phyloP scores from a whole-genome alignment of 805 yeast genomes.

The Teunomyces kruisii region DNA sequence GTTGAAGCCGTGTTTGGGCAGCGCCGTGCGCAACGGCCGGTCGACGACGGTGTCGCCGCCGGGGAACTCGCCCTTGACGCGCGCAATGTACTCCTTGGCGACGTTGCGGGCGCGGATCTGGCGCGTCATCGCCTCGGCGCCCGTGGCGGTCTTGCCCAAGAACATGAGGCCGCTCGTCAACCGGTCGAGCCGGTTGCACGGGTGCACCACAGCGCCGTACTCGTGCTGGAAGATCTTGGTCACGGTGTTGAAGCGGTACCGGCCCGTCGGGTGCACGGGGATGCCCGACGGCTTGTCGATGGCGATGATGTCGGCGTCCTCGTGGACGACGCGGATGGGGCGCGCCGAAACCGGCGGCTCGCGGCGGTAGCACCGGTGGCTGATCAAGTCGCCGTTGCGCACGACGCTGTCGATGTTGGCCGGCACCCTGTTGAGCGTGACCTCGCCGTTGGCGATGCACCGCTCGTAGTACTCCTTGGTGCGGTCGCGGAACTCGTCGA shows the following conservation, averaged over 20 bases:
- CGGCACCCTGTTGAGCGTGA: conserved; percentile 63
- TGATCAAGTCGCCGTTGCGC: conserved; percentile 78
- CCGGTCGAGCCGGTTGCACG: conserved; percentile 84
- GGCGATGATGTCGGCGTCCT: conserved; percentile 74
- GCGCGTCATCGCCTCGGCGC: conserved; percentile 72
- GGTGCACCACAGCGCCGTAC: conserved; percentile 62
- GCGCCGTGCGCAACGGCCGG: conserved; percentile 64
- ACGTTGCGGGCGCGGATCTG: conserved; percentile 75
- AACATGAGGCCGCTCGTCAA: conserved; percentile 94
- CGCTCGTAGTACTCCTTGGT: conserved; percentile 63
- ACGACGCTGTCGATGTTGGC: conserved; percentile 67
- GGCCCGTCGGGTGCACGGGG: conserved; percentile 95
- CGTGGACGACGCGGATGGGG: conserved; percentile 64
- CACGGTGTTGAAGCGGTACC: conserved; percentile 71
- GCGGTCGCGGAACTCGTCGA: conserved; percentile 80
- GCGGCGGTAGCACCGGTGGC: conserved; percentile 80
- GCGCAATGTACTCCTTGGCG: conserved; percentile 78
- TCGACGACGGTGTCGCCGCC: conserved; percentile 51
- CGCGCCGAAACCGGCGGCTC: conserved; percentile 78
- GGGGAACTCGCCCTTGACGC: conserved; percentile 88
- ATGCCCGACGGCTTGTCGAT: conserved; percentile 94
- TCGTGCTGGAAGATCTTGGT: conserved; percentile 78
- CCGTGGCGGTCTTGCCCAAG: conserved; percentile 75
- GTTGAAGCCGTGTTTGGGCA: conserved; percentile 72
- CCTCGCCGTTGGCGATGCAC: conserved; percentile 58